phyloP scores from a whole-genome alignment of 805 yeast genomes.

The Blastobotrys chiropterorum region DNA sequence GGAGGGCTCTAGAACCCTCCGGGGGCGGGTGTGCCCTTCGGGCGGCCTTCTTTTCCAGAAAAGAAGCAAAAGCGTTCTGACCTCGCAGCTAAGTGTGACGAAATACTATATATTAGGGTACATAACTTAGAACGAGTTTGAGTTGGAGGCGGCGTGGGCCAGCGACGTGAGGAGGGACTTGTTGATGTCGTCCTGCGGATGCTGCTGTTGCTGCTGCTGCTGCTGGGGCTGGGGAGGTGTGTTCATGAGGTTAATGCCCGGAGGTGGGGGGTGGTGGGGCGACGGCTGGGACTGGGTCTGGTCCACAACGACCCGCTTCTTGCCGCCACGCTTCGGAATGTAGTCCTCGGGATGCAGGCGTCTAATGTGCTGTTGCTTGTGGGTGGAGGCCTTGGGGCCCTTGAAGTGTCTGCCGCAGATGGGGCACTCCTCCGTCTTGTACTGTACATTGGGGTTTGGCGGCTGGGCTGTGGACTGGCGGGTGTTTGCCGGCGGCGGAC shows the following conservation, averaged over 20 bases:
- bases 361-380: conserved; percentile 44
- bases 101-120: not conserved
- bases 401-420: conserved; percentile 39
- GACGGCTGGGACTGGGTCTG: not conserved
- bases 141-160: conserved; percentile 4
- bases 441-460: conserved; percentile 8
- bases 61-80: too few species aligned
- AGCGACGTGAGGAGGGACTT: conserved; percentile 2
- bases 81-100: not conserved
- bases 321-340: conserved; percentile 42
- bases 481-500: conserved; percentile 4
- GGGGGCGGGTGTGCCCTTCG: too few species aligned
- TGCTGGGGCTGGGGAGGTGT: not conserved
- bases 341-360: conserved; percentile 41
- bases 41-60: too few species aligned
- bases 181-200: not conserved
- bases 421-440: conserved; percentile 35
- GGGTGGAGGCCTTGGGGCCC: conserved; percentile 43
- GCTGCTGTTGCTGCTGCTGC: too few species aligned
- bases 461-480: conserved; percentile 4
- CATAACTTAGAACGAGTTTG: not conserved
- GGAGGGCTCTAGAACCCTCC: too few species aligned
- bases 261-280: not conserved
- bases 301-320: conserved; percentile 25
- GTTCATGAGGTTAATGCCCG: not conserved